These are phyloP conservation scores for Fonsecaea pedrosoi DNA, from an alignment of 2,329 filamentous ascomycete genomes.

Conservation along the genomic window DNA sequence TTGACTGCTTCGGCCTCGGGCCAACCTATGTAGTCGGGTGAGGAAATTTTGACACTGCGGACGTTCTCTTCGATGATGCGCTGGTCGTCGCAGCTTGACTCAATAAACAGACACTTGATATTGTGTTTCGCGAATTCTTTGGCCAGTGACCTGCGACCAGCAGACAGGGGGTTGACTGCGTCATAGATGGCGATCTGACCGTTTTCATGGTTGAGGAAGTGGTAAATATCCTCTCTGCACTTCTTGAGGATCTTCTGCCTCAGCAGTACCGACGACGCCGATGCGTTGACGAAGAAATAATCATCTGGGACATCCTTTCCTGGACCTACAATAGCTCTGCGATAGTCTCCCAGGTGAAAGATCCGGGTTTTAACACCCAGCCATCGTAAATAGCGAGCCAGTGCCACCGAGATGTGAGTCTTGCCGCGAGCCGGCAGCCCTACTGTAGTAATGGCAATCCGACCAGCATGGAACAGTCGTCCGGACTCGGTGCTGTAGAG, in stretches of 20 bases:
- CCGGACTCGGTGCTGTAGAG: conserved; percentile 98
- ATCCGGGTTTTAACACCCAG: conserved; percentile 97
- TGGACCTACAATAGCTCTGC: conserved; percentile 84
- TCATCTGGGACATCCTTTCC: conserved; percentile 89
- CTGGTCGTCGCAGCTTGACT: conserved; percentile 93
- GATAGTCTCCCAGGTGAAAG: conserved; percentile 96
- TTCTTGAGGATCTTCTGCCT: conserved; percentile 98
- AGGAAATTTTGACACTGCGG: conserved; percentile 95
- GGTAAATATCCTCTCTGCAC: conserved; percentile 95
- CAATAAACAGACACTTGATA: conserved; percentile 95
- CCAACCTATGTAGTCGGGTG: conserved; percentile 94
- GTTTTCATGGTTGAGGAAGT: conserved; percentile 95
- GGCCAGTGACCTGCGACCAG: conserved; percentile 79
- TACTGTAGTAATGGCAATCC: conserved; percentile 97
- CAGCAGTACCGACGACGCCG: conserved; percentile 87
- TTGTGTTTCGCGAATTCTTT: conserved; percentile 99
- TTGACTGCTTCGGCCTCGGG: conserved; percentile 88
- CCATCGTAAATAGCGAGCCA: conserved; percentile 95
- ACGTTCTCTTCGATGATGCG: conserved; percentile 96
- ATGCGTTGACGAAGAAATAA: conserved; percentile 96
- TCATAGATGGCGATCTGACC: conserved; percentile 99
- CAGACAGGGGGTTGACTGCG: conserved; percentile 89
- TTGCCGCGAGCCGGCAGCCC: conserved; percentile 94
- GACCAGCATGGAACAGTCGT: conserved; percentile 92
- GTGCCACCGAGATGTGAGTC: conserved; percentile 94